phyloP scores from a whole-genome alignment of 345 rosid genomes.

The Mangifera indica region DNA sequence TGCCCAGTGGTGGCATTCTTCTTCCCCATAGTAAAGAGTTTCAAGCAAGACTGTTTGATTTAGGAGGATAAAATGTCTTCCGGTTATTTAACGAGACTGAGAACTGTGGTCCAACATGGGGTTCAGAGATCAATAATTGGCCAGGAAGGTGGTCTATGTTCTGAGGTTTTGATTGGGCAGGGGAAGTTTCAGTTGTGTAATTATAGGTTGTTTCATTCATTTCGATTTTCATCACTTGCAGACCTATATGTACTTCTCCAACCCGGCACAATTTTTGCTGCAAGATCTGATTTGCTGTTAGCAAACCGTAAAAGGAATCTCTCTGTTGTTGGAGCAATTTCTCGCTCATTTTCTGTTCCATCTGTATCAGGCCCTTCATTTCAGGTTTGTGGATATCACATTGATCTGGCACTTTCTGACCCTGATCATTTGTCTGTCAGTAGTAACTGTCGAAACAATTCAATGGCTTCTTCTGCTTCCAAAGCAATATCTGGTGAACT shows the following conservation, averaged over 20 bases:
- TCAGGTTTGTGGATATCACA: slow-evolving; percentile 86
- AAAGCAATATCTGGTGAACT: slow-evolving; percentile 39
- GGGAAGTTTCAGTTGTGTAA: slow-evolving; percentile 52
- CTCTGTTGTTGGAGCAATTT: slow-evolving; percentile 77
- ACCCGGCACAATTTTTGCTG: slow-evolving; percentile 45
- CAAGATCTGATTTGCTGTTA: slow-evolving; percentile 52
- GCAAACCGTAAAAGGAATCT: slow-evolving; percentile 59
- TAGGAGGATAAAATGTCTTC: slow-evolving; percentile 64
- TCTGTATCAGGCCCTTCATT: slow-evolving; percentile 88
- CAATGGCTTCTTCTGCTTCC: slow-evolving; percentile 59
- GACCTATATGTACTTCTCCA: slow-evolving; percentile 49
- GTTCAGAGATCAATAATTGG: slow-evolving; percentile 38
- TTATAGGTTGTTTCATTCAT: slow-evolving; percentile 53
- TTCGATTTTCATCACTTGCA: slow-evolving; percentile 36
- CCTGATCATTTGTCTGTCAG: slow-evolving; percentile 30
- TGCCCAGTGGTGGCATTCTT: slow-evolving; percentile 27
- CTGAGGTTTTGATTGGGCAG: slow-evolving; percentile 48
- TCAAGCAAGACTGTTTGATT: slow-evolving; percentile 24
- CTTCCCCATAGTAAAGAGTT: slow-evolving; percentile 26
- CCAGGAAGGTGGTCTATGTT: slow-evolving; percentile 39
- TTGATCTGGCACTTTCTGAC: slow-evolving; percentile 55
- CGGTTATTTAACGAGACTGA: slow-evolving; percentile 41
- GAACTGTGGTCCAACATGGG: slow-evolving; percentile 53
- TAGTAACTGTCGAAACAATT: slow-evolving; percentile 29
- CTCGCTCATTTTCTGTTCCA: slow-evolving; percentile 76